These are phyloP conservation scores for Ogataea ganodermae DNA, from an alignment of 805 yeast species.

Conservation along the genomic window DNA sequence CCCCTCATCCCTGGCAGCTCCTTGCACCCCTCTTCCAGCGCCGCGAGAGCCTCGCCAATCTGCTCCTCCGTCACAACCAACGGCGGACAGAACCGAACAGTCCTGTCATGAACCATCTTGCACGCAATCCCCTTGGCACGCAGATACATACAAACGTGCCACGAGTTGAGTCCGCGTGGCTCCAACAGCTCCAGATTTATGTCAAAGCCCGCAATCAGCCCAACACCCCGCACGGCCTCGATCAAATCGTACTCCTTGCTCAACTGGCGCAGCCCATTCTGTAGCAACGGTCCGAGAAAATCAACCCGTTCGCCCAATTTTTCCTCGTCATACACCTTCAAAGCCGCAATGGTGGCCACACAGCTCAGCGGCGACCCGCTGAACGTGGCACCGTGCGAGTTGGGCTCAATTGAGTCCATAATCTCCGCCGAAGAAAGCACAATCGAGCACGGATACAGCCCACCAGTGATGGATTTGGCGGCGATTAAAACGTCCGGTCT, in stretches of 20 bases:
- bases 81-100: slow-evolving; percentile 29
- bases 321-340: slow-evolving; percentile 31
- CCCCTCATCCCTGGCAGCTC: slow-evolving; percentile 15
- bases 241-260: slow-evolving; percentile 21
- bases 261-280: slow-evolving; percentile 22
- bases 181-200: slow-evolving; percentile 19
- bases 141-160: slow-evolving; percentile 32
- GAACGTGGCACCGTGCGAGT: slow-evolving; percentile 34
- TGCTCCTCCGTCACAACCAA: slow-evolving; percentile 23
- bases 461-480: slow-evolving; percentile 35
- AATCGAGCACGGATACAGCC: slow-evolving; percentile 29
- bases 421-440: slow-evolving; percentile 27
- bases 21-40: slow-evolving; percentile 23
- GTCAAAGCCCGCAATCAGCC: slow-evolving; percentile 29
- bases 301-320: slow-evolving; percentile 25
- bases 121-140: slow-evolving; percentile 31
- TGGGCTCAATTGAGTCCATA: slow-evolving; percentile 30
- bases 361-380: slow-evolving; percentile 33
- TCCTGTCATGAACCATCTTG: slow-evolving; percentile 28
- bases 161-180: slow-evolving; percentile 18
- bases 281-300: slow-evolving; percentile 22
- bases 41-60: slow-evolving; percentile 18
- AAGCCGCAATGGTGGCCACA: slow-evolving; percentile 29
- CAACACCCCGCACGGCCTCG: slow-evolving; percentile 27
- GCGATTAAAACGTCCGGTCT: slow-evolving; percentile 32